Conservation (phyloP, 768 basidiomycete species). For the Mrakia frigida region DNA sequence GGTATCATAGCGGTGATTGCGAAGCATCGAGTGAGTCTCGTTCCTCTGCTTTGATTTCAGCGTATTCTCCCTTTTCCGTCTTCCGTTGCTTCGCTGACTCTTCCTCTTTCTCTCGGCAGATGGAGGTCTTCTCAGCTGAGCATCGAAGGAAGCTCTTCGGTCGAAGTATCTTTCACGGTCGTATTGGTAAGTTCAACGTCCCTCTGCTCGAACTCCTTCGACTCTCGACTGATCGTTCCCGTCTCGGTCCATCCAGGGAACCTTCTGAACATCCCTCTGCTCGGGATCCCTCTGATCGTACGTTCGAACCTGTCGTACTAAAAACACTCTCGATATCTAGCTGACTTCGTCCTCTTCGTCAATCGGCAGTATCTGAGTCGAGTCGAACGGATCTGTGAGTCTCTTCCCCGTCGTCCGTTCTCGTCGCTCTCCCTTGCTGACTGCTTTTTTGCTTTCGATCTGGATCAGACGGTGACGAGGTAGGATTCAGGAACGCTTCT, state of each 20-base stretch:
- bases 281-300: neutral
- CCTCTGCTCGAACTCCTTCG: neutral
- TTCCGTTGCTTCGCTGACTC: neutral
- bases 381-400: slow-evolving; percentile 1
- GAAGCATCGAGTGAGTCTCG: neutral
- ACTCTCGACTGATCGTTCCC: neutral
- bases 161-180: neutral
- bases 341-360: neutral
- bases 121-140: neutral
- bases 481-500: neutral
- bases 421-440: neutral
- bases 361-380: neutral
- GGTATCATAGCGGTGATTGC: neutral
- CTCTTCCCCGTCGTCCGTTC: neutral
- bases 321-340: neutral
- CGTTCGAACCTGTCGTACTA: neutral
- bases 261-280: neutral
- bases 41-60: neutral
- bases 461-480: neutral
- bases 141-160: neutral
- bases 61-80: no score
- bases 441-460: neutral
- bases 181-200: neutral
- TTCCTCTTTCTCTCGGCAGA: neutral
- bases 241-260: neutral